Conservation (phyloP, 768 basidiomycete genomes). For the Russula dissimulans region DNA sequence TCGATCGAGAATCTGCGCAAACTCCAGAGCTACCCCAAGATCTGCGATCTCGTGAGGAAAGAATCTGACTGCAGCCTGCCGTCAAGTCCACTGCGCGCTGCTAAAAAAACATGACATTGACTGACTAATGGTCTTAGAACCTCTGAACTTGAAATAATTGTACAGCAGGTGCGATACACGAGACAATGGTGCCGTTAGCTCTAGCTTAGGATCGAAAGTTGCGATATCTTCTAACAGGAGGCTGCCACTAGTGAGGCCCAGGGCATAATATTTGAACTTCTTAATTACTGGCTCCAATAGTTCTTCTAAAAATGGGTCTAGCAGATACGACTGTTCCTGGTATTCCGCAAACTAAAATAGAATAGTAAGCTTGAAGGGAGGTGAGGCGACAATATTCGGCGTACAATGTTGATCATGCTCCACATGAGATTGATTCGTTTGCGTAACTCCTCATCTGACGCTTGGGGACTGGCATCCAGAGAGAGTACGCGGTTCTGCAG, state of each 20-base stretch:
- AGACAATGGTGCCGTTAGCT: conserved; percentile 26
- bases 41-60: conserved; percentile 90
- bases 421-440: conserved; percentile 2
- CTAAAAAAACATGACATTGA: conserved; percentile 19
- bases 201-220: conserved; percentile 27
- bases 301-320: conserved; percentile 80
- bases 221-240: conserved; percentile 6
- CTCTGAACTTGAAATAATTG: conserved; percentile 76
- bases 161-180: conserved; percentile 61
- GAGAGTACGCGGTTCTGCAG: conserved; percentile 42
- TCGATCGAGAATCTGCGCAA: conserved; percentile 42
- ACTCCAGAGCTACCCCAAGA: conserved; percentile 63
- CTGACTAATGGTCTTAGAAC: conserved; percentile 86
- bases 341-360: conserved; percentile 67
- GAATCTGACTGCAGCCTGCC: conserved; percentile 57
- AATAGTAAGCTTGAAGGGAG: not conserved
- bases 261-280: conserved; percentile 47
- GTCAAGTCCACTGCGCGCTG: not conserved
- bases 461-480: conserved; percentile 36
- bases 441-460: conserved; percentile 20
- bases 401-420: conserved; percentile 7
- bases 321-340: conserved; percentile 86
- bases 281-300: conserved; percentile 72
- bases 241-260: conserved; percentile 20
- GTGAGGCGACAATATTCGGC: not conserved